Base-by-base conservation (phyloP, 495 filamentous ascomycete genomes). In the Emericellopsis terricola region DNA sequence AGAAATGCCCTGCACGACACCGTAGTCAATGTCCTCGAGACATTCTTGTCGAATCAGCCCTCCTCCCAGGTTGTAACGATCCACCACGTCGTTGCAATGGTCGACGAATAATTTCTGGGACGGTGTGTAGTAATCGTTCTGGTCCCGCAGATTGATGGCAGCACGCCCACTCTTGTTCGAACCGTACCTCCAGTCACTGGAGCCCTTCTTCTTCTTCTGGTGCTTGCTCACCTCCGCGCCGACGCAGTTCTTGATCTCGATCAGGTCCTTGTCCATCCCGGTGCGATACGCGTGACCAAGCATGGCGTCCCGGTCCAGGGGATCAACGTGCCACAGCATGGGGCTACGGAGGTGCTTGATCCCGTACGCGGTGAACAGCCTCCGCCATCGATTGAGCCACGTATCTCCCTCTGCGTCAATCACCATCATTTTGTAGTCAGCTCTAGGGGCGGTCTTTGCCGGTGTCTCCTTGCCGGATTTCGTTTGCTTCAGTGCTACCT, bases 241-340 rank as follows among this genome's bases (percentile, higher is more conserved):
- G 7, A 75, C 71, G 37, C 71, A 74, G 7, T 64, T 62, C 0
- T 58, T 48, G 33, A 78, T 65, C 52, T 75, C 69, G 44, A 55
- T 59, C 9, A 73, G 40, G 38, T 76, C 68, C 4, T 45, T 42
- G 29, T 64, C 59, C 11, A 66, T 44, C 0, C 56, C 61, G 21
- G 55, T 53, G 37, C 63, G 56, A 34, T 67, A 62, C 1, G 68
- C 60, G 52, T 69, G 72, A n/a, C 63, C 67, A 24, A 76, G 41
- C 44, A 77, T 51, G 2, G 68, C 68, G 53, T 76, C 72, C 4
- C 72, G 61, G 47, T 78, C 72, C 1, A 66, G 57, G 0, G 72
- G 72, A 39, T 76, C 72, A 14, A 72, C 51, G 50, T 78, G 71
- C 41, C 75, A 75, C 42, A 77, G 75, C 72, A 77, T 76, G 11